Base-by-base conservation (phyloP, 257 asterid species). In the Henckelia pumila region DNA sequence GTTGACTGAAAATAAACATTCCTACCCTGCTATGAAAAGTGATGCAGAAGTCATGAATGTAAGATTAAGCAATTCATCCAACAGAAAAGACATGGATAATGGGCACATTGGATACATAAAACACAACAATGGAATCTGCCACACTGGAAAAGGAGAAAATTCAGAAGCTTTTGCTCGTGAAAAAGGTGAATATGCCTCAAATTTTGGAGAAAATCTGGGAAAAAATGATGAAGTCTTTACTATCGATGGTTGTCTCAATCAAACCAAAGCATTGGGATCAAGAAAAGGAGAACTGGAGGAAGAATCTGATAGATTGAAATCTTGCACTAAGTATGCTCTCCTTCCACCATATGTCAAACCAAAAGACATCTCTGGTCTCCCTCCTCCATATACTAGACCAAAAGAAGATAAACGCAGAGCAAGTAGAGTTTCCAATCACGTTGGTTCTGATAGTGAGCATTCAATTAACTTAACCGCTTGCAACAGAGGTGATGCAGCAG, bases 301-400 rank as follows among this genome's bases (percentile, higher is more conserved):
- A 70, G 79, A 71, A 65, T 50, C 77, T 66, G 86, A 82, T 53
- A 64, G 76, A 68, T 71, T 70, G 67, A 85, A 73, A 73, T 64
- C 82, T 70, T 59, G 66, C 76, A 71, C 75, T 4, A 76, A 53
- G 28, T 71, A 68, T 70, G 75, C 76, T 62, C 81, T 79, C 40
- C 96, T 94, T 52, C 95, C 99, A 53, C 97, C 98, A 57, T 93
- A 90, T 70, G 72, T 81, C 61, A 90, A 77, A 77, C 70, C 88
- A 11, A 85, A 80, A 50, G 80, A 78, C 73, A 80, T 63, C 35
- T 32, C 59, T 20, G 10, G 69, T 56, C 72, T 74, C 64, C 92
- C 93, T 65, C 88, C 88, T 71, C 92, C 96, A 21, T 90, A 84
- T 80, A 80, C 71, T 21, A 88, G 77, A 83, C 73, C 80, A n/a